A percentile compares a stretch with the other conserved stretches of the same genome.
These are phyloP conservation scores for Saccharomycopsis schoenii DNA, from an alignment of 805 yeast species.

Conservation along the genomic window DNA sequence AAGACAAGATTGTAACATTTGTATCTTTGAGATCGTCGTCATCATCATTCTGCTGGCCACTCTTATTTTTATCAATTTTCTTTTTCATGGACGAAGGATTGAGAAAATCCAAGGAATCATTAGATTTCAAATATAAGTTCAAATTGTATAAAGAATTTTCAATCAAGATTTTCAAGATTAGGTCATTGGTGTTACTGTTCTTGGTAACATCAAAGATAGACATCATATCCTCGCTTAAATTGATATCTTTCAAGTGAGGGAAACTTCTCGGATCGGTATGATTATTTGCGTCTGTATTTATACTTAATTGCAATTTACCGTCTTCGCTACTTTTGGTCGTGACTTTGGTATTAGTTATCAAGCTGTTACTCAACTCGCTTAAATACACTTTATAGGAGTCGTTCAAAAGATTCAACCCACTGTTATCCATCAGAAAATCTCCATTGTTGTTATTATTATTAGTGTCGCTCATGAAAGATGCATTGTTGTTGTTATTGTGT, in stretches of 20 bases:
- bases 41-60: not conserved
- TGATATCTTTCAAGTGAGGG: slow-evolving; percentile 12
- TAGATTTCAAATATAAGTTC: slow-evolving; percentile 12
- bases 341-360: slow-evolving; percentile 8
- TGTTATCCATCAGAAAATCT: slow-evolving; percentile 1
- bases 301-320: not conserved
- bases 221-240: slow-evolving; percentile 13
- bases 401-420: slow-evolving; percentile 12
- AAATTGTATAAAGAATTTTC: slow-evolving; percentile 32
- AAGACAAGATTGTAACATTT: slow-evolving; percentile 11
- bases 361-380: slow-evolving; percentile 14
- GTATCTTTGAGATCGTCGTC: not conserved
- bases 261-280: slow-evolving; percentile 1
- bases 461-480: slow-evolving; percentile 2
- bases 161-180: slow-evolving; percentile 30
- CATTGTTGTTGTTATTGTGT: slow-evolving; percentile 1
- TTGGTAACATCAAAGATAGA: slow-evolving; percentile 15
- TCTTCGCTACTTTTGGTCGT: not conserved
- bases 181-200: slow-evolving; percentile 18
- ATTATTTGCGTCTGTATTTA: not conserved
- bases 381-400: slow-evolving; percentile 18
- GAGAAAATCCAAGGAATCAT: slow-evolving; percentile 9
- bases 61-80: not conserved
- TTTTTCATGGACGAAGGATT: slow-evolving; percentile 2
- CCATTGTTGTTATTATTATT: slow-evolving; percentile 2